Base-by-base conservation (phyloP, 2,329 filamentous ascomycete genomes). In the Curvularia hawaiiensis region DNA sequence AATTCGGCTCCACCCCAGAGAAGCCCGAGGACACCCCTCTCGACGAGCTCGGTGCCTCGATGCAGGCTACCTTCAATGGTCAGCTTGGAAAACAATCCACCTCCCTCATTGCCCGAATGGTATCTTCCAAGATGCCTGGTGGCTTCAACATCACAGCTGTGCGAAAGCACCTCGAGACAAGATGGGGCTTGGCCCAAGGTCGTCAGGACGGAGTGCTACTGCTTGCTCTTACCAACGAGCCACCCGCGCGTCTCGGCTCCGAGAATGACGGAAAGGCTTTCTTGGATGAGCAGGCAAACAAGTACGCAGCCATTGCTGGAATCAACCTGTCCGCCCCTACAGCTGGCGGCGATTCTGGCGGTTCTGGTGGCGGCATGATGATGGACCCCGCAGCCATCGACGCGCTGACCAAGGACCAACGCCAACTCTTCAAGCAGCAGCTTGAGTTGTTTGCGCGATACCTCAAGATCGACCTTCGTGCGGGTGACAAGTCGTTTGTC, bases 71-170 rank as follows among this genome's bases (percentile, higher is more conserved):
- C n/a, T 99, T 99, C 81, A 95, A 97, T 79, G 95, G 95, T 68
- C 94, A 97, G 80, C 87, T 99, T 60, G 95, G 95, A 78, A 99
- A 99, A 81, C 93, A 97, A 69, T 96, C 95, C 0, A 90, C 91
- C 52, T 96, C 93, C 3, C 85, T 99, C 56, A 90, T 99, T 76
- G 95, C 95, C 49, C 90, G 95, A 67, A 83, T 99, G 75, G 95
- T 99, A 43, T 98, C 95, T 2, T 97, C 95, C 30, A 99, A 99
- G 82, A 99, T 99, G 95, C 95, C 95, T 47, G 95, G 94, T 81
- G 95, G 95, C 61, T 99, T 99, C 86, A 99, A 98, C 78, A 98
- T 98, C 77, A 98, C 94, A 72, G 85, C 92, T 12, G 91, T 96
- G 46, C 87, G 95, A 72, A 99, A 99, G 80, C 96, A 99, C 74